A percentile compares a stretch with the other conserved stretches of the same genome.
phyloP scores from a whole-genome alignment of 1,284 basidiomycete species.

The Austroboletus sp. region DNA sequence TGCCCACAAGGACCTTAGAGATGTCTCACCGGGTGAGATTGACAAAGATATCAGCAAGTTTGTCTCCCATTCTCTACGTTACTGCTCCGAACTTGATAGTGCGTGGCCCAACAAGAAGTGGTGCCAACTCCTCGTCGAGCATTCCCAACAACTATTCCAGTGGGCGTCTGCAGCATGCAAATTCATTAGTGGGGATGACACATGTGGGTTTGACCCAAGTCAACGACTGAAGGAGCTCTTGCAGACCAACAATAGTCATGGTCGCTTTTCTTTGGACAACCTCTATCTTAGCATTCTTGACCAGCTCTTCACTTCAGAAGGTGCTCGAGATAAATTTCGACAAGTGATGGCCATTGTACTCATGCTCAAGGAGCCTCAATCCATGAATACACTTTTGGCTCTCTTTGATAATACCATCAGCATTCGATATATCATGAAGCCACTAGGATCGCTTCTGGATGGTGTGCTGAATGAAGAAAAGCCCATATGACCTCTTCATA shows the following conservation, averaged over 20 bases:
- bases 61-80: not conserved
- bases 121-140: constrained; percentile 4
- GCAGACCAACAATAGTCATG: not conserved
- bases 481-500: no score
- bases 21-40: not conserved
- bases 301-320: not conserved
- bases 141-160: not conserved
- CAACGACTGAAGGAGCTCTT: not conserved
- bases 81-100: not conserved
- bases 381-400: no score
- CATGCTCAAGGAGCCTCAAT: no score
- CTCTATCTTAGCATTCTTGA: not conserved
- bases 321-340: not conserved
- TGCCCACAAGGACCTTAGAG: not conserved
- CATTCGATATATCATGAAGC: no score
- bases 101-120: not conserved
- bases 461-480: no score
- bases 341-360: constrained; percentile 3
- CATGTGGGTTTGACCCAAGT: not conserved
- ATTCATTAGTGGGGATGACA: not conserved
- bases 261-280: not conserved
- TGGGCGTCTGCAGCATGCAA: no score
- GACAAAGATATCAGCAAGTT: constrained; percentile 3
- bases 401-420: no score
- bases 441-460: no score